Evolutionary conservation across 2,329 filamentous ascomycete species (phyloP).

Genomic region (Phialocephala sp.): DNA sequence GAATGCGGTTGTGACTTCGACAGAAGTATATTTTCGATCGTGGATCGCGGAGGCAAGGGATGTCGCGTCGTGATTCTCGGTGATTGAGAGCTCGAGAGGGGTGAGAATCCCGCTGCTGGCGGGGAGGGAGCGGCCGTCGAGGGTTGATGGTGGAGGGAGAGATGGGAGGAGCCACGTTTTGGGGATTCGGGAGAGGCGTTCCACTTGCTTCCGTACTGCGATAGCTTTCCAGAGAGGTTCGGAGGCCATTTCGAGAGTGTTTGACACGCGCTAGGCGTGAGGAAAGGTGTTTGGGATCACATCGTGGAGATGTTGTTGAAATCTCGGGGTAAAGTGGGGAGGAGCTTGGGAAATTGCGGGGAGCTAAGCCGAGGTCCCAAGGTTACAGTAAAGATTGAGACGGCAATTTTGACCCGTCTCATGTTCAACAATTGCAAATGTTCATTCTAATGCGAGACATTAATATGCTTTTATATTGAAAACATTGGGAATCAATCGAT

Average conservation of each 20-base stretch:
- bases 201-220: constrained; percentile 36
- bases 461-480: too few relatives aligned
- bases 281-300: not conserved
- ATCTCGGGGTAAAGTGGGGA: not conserved
- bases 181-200: constrained; percentile 38
- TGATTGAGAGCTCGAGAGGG: constrained; percentile 38
- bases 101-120: constrained; percentile 36
- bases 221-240: constrained; percentile 34
- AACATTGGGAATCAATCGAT: too few relatives aligned
- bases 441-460: too few relatives aligned
- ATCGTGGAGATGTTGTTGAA: constrained; percentile 5
- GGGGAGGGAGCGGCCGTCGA: constrained; percentile 37
- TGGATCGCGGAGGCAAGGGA: constrained; percentile 36
- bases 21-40: constrained; percentile 32
- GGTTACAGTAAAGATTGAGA: not conserved
- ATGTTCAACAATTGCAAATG: not conserved
- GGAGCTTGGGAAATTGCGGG: constrained; percentile 1
- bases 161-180: constrained; percentile 37
- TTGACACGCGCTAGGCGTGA: not conserved
- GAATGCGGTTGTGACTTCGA: constrained; percentile 53
- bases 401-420: not conserved
- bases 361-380: not conserved
- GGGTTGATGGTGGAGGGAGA: constrained; percentile 27
- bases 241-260: constrained; percentile 20
- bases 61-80: constrained; percentile 40